Evolutionary conservation across 306 rosid species (phyloP), one percentile per base, ranked within the genome.

Genomic region (Gastrolobium bilobum): DNA sequence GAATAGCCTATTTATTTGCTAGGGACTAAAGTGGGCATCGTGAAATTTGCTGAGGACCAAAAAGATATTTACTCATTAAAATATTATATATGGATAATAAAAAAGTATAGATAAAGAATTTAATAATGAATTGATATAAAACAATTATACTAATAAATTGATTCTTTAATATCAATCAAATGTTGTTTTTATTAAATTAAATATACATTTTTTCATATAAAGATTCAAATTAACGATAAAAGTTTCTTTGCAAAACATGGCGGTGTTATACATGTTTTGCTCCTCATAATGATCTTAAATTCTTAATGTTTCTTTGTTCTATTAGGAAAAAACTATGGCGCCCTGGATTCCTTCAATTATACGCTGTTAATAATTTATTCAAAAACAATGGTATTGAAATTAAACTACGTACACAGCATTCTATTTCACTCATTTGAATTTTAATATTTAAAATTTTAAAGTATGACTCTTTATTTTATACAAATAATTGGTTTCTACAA

Each of bases 351-450:
- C 1, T 48, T 48, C 74, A 48, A 68, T 47, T 68, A 11, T 63
- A 63, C 31, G 60, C 13, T 33, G 29, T 31, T 31, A 11, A 31
- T 68, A 13, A n/a, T 48, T 47, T 31, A 31, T 68, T 47, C 54
- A 40, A 26, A 68, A 33, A 31, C 46, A 68, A 68, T 33, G 29
- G 63, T 71, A 37, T 53, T 47, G 74, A 68, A 48, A n/a, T n/a
- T 50, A 47, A 69, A 20, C 26, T 20, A 20, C 26, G 4, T 15
- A 14, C n/a, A 15, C 9, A 11, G 10, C 10, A 10, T 46, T 67
- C 5, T 65, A 39, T 65, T 14, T 26, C 38, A 65, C 5, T 4
- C 7, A 42, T 65, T 9, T 26, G 14, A 65, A 40, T 42, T 42
- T 65, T 43, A 9, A 20, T 65, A 62, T 1, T 35, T 10, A 5